These are phyloP conservation scores for Pezizomycotina sp. DNA, from an alignment of 2,329 filamentous ascomycete species.

Conservation along the genomic window DNA sequence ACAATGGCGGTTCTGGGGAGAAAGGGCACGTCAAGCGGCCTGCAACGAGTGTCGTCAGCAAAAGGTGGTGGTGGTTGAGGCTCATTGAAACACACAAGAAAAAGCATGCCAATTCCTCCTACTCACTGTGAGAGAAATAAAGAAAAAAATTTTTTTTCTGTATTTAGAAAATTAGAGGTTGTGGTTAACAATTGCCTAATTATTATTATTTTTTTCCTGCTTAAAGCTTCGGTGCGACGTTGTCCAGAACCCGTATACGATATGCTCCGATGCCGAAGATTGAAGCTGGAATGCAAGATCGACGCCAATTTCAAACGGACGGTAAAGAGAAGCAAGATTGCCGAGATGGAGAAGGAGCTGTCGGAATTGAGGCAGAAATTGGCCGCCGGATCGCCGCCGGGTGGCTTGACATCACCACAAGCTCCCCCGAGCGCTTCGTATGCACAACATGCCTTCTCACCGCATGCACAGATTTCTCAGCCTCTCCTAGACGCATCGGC, in stretches of 20 bases:
- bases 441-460: constrained; percentile 13
- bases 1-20: too few relatives aligned
- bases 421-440: too few relatives aligned
- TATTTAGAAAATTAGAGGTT: constrained; percentile 5
- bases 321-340: constrained; percentile 62
- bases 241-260: constrained; percentile 60
- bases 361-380: constrained; percentile 48
- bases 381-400: constrained; percentile 13
- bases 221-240: constrained; percentile 64
- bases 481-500: constrained; percentile 16
- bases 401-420: constrained; percentile 40
- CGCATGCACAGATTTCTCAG: constrained; percentile 15
- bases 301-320: constrained; percentile 76
- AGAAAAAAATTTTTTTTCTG: constrained; percentile 1
- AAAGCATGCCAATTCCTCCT: background rate
- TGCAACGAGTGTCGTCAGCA: constrained; percentile 77
- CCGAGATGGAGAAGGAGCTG: constrained; percentile 74
- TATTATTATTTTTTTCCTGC: constrained; percentile 6
- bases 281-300: constrained; percentile 70
- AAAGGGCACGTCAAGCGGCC: constrained; percentile 57
- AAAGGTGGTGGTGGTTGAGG: constrained; percentile 41
- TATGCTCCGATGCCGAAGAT: constrained; percentile 63
- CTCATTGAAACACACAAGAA: constrained; percentile 1
- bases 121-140: constrained; percentile 1
- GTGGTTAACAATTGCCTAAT: background rate